phyloP scores from a whole-genome alignment of 768 basidiomycete species.

The Paxillus rubicundulus region DNA sequence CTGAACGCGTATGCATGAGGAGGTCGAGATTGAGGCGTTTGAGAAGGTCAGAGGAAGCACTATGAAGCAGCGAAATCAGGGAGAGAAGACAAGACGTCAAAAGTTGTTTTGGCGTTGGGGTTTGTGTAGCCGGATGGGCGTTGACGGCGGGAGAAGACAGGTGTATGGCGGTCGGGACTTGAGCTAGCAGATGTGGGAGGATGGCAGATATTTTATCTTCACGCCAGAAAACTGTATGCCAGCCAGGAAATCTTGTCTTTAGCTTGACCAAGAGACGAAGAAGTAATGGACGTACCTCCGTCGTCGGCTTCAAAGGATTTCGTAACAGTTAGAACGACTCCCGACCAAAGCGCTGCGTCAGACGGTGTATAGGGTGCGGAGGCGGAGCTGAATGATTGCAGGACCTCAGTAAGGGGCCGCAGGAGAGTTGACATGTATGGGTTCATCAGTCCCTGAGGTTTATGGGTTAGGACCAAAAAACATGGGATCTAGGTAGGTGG shows the following conservation, averaged over 20 bases:
- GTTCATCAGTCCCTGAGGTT: slow-evolving; percentile 71
- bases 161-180: slow-evolving; percentile 53
- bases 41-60: slow-evolving; percentile 41
- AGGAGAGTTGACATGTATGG: slow-evolving; percentile 85
- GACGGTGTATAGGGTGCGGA: slow-evolving; percentile 15
- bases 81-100: slow-evolving; percentile 19
- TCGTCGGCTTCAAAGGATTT: slow-evolving; percentile 79
- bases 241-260: background rate
- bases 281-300: slow-evolving; percentile 50
- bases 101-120: slow-evolving; percentile 6
- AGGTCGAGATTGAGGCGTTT: slow-evolving; percentile 81
- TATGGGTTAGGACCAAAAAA: slow-evolving; percentile 1
- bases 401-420: slow-evolving; percentile 59
- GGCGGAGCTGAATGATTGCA: slow-evolving; percentile 48
- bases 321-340: slow-evolving; percentile 57
- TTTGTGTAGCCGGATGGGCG: background rate
- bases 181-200: slow-evolving; percentile 56
- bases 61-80: slow-evolving; percentile 16
- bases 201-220: slow-evolving; percentile 74
- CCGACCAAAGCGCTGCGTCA: slow-evolving; percentile 57
- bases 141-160: slow-evolving; percentile 10
- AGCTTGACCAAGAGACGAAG: background rate
- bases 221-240: slow-evolving; percentile 76
- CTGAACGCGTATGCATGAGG: slow-evolving; percentile 87
- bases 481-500: background rate